A percentile compares a stretch with the other conserved stretches of the same genome.
These are phyloP conservation scores for Trichoderma aggressivum DNA, from an alignment of 2,329 filamentous ascomycete species.

Conservation along the genomic window DNA sequence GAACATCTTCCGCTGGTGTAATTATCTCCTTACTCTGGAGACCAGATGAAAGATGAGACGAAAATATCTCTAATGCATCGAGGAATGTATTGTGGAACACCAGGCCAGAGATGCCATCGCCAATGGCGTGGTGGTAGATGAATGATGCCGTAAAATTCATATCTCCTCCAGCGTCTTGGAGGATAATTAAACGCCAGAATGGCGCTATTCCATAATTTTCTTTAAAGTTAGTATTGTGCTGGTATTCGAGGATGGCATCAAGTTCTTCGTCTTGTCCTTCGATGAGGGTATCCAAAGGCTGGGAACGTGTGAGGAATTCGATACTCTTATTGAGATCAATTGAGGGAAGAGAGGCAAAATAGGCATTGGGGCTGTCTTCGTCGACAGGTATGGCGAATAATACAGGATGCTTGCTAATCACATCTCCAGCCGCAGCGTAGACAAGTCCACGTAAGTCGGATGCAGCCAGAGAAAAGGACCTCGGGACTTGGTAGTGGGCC, in stretches of 20 bases:
- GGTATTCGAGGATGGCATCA: not conserved
- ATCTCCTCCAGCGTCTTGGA: conserved; percentile 27
- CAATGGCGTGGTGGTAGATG: conserved; percentile 47
- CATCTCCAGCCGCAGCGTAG: not conserved
- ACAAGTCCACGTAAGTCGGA: not conserved
- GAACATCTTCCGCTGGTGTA: not conserved
- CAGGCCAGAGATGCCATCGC: conserved; percentile 44
- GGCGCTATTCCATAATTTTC: not conserved
- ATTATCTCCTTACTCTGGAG: not conserved
- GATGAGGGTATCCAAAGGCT: not conserved
- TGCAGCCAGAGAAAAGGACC: too few species aligned
- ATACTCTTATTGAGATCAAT: not conserved
- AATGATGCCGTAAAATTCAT: conserved; percentile 41
- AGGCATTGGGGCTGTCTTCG: not conserved
- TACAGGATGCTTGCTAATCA: not conserved
- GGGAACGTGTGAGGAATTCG: not conserved
- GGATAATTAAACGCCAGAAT: not conserved
- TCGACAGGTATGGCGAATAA: not conserved
- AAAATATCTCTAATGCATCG: conserved; percentile 30
- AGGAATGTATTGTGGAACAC: conserved; percentile 44
- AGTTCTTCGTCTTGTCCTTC: not conserved
- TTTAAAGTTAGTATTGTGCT: not conserved
- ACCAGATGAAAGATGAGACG: not conserved
- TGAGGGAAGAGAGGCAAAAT: not conserved
- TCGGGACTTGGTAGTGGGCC: conserved; percentile 33